A percentile compares a stretch with the other conserved stretches of the same genome.
Conservation (phyloP, 306 rosid genomes). For the Pterocarpus santalinus region DNA sequence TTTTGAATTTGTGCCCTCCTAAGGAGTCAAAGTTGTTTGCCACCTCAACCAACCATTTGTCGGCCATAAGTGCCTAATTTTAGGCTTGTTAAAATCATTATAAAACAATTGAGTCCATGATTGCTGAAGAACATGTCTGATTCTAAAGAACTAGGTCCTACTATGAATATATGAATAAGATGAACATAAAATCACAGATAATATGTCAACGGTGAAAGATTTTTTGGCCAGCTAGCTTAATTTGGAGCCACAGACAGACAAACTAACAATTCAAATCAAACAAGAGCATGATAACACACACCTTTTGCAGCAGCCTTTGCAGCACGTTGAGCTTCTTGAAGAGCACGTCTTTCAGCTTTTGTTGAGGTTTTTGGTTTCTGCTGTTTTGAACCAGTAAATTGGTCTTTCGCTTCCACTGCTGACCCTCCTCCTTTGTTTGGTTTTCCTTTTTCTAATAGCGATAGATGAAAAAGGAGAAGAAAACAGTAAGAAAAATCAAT, state of each 20-base stretch:
- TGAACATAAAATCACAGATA: slow-evolving; percentile 5
- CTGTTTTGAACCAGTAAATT: slow-evolving; percentile 51
- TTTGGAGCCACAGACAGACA: slow-evolving; percentile 20
- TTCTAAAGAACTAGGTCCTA: background rate
- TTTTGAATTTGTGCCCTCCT: background rate
- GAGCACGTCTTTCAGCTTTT: slow-evolving; percentile 71
- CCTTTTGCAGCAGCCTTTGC: slow-evolving; percentile 72
- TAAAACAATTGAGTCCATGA: slow-evolving; percentile 24
- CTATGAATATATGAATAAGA: slow-evolving; percentile 17
- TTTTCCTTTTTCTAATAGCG: slow-evolving; percentile 50
- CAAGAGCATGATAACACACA: slow-evolving; percentile 26
- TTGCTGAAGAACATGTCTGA: slow-evolving; percentile 1
- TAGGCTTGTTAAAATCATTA: slow-evolving; percentile 17
- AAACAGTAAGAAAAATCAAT: background rate
- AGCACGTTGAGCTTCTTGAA: slow-evolving; percentile 75
- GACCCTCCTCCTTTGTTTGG: slow-evolving; percentile 51
- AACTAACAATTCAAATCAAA: slow-evolving; percentile 28
- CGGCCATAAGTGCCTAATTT: background rate
- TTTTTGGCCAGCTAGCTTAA: slow-evolving; percentile 30
- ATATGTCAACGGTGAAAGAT: slow-evolving; percentile 2
- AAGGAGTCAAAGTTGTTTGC: background rate
- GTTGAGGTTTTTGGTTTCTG: slow-evolving; percentile 57
- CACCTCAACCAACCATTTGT: background rate
- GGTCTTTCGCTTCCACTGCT: slow-evolving; percentile 53
- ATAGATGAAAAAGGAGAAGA: background rate